Evolutionary conservation across 2,329 filamentous ascomycete genomes (phyloP), one percentile per base, ranked within the genome.

Genomic region (Conoideocrella luteorostrata): DNA sequence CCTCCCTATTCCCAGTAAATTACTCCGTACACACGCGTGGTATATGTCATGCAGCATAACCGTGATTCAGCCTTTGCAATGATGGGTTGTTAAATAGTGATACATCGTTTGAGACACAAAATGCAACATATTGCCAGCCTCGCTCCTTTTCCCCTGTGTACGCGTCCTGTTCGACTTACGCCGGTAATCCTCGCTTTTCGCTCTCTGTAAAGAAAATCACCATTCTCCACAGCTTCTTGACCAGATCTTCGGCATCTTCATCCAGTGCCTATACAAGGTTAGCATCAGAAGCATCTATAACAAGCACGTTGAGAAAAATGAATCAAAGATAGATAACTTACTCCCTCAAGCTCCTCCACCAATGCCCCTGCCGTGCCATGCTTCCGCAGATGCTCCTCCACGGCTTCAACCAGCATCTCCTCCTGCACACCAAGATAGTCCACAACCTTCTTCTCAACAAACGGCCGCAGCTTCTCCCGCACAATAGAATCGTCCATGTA

Each of bases 171-270:
- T 28, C 6, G 22, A 30, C 33, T 22, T 46, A 53, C n/a, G 51
- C 44, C 9, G 85, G 85, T 48, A 96, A 71, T 2, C 90, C 90
- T 50, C 89, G 75, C 70, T 93, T 95, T 75, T 95, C 91, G 58
- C 85, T 87, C 66, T 97, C 91, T 5, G 88, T 93, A 58, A 91
- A 96, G 79, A 96, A 97, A 57, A 97, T 95, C 46, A 96, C 82
- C 88, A 97, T 95, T 40, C 91, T 81, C 93, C 93, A 98, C 28
- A 98, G 77, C 70, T 96, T 97, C 78, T 88, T 94, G 39, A 97
- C 90, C 52, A 98, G 70, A 21, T 87, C 84, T 64, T 96, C 90
- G 10, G 90, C 89, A 60, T 97, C 93, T 58, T 98, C 93, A 59
- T 96, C 93, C 50, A 98, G 73, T 34, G 88, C 88, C 81, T 91